Base-by-base conservation (phyloP, 2,329 filamentous ascomycete genomes). In the Cordyceps sp. region DNA sequence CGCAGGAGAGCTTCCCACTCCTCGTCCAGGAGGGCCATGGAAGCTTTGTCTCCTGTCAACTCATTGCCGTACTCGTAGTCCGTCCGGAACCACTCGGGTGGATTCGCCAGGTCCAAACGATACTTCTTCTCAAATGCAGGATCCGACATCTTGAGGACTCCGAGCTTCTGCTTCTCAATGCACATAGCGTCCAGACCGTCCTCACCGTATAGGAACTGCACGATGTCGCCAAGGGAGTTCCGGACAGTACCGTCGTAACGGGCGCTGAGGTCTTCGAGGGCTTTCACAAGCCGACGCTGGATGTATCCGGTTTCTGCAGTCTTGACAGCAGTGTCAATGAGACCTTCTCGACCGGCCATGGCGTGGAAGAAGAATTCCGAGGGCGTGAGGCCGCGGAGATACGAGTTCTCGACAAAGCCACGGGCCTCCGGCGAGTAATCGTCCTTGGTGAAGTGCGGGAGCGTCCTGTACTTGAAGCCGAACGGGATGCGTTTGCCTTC, bases 361-460 rank as follows among this genome's bases (percentile, higher is more conserved):
- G 90, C 90, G 70, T 98, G 90, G 69, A 98, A 98, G 64, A 94
- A 98, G 61, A 98, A 98, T 45, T 98, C 90, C 1, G 82, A 78
- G 0, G 90, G 90, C 1, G 92, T 98, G 36, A 98, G 62, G 34
- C 90, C 90, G 64, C 90, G 82, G 10, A 98, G 72, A 47, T 98
- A 98, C 0, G 90, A 98, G 59, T 98, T 98, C 57, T 98, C 90
- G 15, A 98, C 90, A 49, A 98, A 98, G 26, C 90, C 90, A 61
- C 90, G 78, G 29, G 90, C 88, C 53, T 94, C 86, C 10, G 90
- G 85, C 15, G 88, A 96, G 56, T 96, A 98, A 54, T 98, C 92
- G 46, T 98, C 92, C 64, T 98, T 98, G 42, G 90, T 93, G 58
- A 98, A 98, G 57, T 98, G 90, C 4, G 90, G 90, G 36, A 98